These are phyloP conservation scores for Venturia asperata DNA, from an alignment of 2,329 filamentous ascomycete genomes.

Conservation along the genomic window DNA sequence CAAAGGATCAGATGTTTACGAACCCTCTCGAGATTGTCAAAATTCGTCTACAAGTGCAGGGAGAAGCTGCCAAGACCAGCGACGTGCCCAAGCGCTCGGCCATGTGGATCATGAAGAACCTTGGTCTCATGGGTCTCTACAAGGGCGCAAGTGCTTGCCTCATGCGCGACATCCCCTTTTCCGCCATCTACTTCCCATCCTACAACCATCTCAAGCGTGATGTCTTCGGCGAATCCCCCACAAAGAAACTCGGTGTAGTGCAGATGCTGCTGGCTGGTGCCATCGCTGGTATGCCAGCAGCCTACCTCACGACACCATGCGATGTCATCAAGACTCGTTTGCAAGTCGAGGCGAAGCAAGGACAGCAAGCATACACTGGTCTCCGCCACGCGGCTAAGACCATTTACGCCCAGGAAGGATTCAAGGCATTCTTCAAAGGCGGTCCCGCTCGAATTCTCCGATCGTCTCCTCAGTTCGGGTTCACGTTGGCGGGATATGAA, in stretches of 20 bases:
- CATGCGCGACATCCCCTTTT: constrained; percentile 91
- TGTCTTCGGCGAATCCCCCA: constrained; percentile 80
- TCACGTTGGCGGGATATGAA: constrained; percentile 93
- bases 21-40: constrained; percentile 99
- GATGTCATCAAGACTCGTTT: constrained; percentile 99
- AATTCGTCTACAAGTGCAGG: constrained; percentile 95
- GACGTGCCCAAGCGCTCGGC: constrained; percentile 83
- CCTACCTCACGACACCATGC: constrained; percentile 90
- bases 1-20: constrained; percentile 68
- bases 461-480: constrained; percentile 95
- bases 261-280: constrained; percentile 92
- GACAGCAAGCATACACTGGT: constrained; percentile 79
- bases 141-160: constrained; percentile 94
- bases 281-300: constrained; percentile 55
- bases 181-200: constrained; percentile 96
- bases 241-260: constrained; percentile 80
- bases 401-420: constrained; percentile 84
- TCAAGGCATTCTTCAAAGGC: constrained; percentile 97
- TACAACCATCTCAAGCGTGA: constrained; percentile 94
- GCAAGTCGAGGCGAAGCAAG: constrained; percentile 95
- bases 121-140: constrained; percentile 90
- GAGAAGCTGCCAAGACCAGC: constrained; percentile 82
- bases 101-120: constrained; percentile 94
- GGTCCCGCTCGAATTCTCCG: constrained; percentile 90
- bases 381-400: constrained; percentile 79